phyloP scores from a whole-genome alignment of 805 yeast genomes.

The Suhomyces tanzawaensis region DNA sequence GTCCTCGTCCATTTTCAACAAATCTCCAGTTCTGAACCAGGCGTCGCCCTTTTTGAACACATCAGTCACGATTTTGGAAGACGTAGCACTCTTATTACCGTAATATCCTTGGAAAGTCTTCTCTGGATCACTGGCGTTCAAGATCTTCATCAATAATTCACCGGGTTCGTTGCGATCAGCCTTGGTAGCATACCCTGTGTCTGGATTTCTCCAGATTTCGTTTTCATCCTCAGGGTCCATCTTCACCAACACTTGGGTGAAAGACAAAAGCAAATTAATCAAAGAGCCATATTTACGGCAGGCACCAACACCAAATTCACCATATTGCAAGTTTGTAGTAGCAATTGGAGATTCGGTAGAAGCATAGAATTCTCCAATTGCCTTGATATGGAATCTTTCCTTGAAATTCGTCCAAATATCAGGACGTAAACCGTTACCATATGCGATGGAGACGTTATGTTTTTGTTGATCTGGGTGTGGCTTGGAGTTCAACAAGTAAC shows the following conservation, averaged over 20 bases:
- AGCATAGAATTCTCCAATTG: conserved; percentile 88
- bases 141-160: conserved; percentile 76
- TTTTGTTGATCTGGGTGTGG: conserved; percentile 60
- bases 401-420: conserved; percentile 88
- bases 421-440: conserved; percentile 86
- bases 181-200: conserved; percentile 55
- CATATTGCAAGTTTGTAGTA: conserved; percentile 73
- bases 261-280: conserved; percentile 49
- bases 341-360: conserved; percentile 93
- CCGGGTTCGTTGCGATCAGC: conserved; percentile 72
- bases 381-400: conserved; percentile 67
- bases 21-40: conserved; percentile 86
- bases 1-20: conserved; percentile 64
- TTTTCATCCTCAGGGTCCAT: conserved; percentile 81
- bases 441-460: conserved; percentile 67
- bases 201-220: conserved; percentile 65
- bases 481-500: conserved; percentile 71
- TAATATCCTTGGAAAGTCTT: conserved; percentile 85
- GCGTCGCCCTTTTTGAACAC: conserved; percentile 87
- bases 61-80: conserved; percentile 67
- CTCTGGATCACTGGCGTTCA: conserved; percentile 61
- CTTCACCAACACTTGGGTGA: conserved; percentile 59
- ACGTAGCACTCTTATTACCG: conserved; percentile 76
- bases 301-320: conserved; percentile 83
- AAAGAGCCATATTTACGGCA: conserved; percentile 74